Evolutionary conservation across 192 early-diverging fungal species (phyloP), one percentile per base, ranked within the genome.

Genomic region (Mortierella hygrophila): DNA sequence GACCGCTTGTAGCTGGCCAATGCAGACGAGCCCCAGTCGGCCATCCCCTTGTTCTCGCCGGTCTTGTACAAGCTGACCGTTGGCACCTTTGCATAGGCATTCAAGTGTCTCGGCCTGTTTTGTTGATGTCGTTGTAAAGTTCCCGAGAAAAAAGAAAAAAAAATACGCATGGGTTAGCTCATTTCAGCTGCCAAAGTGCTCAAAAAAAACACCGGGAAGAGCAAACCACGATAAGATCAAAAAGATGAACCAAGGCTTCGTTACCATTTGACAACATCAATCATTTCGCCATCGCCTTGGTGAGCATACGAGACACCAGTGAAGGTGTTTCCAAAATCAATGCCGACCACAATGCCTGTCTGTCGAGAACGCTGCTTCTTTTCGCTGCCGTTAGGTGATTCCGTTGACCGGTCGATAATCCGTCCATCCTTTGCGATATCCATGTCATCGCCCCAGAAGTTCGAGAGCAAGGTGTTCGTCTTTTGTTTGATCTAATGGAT

Each of bases 61-160:
- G 79, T 78, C 79, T 86, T 86, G 79, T 86, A 86, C 65, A 86
- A 78, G 16, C 84, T 86, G 49, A 86, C 79, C 0, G 84, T 86
- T 23, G 84, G 84, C 29, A 86, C 84, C 72, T 86, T 86, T 32
- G 84, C 84, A 78, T 86, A 81, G 3, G 84, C 73, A 74, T 81
- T 86, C 75, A 81, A 54, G 35, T 86, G 84, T 81, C 76, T 80
- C 11, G 84, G 83, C 83, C 83, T 86, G 21, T 23, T 29, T 18
- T 70, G 38, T 41, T 8, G 55, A 18, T 26, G 32, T 46, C 23
- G 49, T 54, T 10, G 47, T 75, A 2, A 35, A n/a, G 74, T 49
- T 55, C 20, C 20, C 46, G n/a, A 42, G 20, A 81, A 46, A 73
- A 68, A 69, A 6, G n/a, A 16, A 6, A 70, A 54, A 70, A 44